Evolutionary conservation across 1,284 basidiomycete genomes (phyloP).

Genomic region (Ustilago esculenta): DNA sequence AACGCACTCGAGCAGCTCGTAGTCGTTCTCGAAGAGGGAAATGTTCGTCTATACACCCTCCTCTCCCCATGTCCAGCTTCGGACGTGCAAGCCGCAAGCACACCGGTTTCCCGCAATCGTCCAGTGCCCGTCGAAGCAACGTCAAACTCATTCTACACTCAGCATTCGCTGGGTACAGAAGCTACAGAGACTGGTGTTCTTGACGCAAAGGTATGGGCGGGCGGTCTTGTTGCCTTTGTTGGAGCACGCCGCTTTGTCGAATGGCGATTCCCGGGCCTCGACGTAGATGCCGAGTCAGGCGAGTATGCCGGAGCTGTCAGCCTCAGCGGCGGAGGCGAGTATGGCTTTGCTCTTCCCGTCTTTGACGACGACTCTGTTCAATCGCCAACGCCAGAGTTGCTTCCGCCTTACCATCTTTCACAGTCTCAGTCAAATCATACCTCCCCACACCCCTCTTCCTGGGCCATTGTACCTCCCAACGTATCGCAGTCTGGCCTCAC

Average conservation of each 20-base stretch:
- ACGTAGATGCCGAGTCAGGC: slow-evolving; percentile 68
- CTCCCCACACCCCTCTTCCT: slow-evolving; percentile 27
- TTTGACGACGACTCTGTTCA: slow-evolving; percentile 28
- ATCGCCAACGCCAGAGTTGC: slow-evolving; percentile 17
- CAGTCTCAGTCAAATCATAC: slow-evolving; percentile 2
- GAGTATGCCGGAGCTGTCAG: slow-evolving; percentile 31
- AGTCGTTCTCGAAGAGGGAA: slow-evolving; percentile 89
- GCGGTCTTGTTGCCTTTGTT: slow-evolving; percentile 85
- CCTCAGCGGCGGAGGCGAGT: slow-evolving; percentile 33
- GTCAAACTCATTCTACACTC: slow-evolving; percentile 79
- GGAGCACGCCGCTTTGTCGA: slow-evolving; percentile 81
- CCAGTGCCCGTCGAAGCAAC: slow-evolving; percentile 45
- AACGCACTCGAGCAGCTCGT: slow-evolving; percentile 81
- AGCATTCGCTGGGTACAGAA: slow-evolving; percentile 84
- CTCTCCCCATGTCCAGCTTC: slow-evolving; percentile 54
- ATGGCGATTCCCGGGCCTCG: slow-evolving; percentile 75
- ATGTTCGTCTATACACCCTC: slow-evolving; percentile 88
- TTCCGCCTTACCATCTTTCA: slow-evolving; percentile 23
- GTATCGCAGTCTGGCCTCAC: slow-evolving; percentile 34
- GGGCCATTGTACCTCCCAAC: slow-evolving; percentile 42
- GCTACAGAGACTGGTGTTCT: slow-evolving; percentile 83
- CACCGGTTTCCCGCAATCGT: slow-evolving; percentile 23
- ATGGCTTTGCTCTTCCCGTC: slow-evolving; percentile 33
- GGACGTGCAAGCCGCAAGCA: slow-evolving; percentile 10
- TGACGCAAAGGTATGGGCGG: slow-evolving; percentile 84